A percentile compares a stretch with the other conserved stretches of the same genome.
These are phyloP conservation scores for Starmerella etchellsii DNA, from an alignment of 805 yeast species.

Conservation along the genomic window DNA sequence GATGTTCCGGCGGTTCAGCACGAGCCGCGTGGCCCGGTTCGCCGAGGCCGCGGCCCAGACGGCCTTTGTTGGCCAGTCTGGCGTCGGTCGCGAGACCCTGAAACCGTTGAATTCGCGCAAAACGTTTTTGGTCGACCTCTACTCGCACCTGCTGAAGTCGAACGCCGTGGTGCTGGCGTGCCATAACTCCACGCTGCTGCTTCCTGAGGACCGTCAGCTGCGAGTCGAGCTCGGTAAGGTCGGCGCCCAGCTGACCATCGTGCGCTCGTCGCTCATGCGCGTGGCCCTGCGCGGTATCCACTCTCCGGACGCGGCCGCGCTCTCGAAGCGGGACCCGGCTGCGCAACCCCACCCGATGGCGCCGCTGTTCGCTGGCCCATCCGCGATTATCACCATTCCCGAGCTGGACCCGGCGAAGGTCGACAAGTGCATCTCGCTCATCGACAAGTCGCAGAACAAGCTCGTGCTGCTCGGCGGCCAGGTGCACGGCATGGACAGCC, in stretches of 20 bases:
- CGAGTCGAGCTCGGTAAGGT: conserved; percentile 47
- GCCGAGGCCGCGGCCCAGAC: background rate
- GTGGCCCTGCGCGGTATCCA: conserved; percentile 62
- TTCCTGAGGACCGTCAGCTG: conserved; percentile 51
- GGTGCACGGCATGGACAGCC: conserved; percentile 37
- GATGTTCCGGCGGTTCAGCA: conserved; percentile 1
- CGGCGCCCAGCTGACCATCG: conserved; percentile 59
- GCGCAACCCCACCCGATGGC: conserved; percentile 49
- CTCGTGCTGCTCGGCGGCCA: conserved; percentile 77
- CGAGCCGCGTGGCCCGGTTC: background rate
- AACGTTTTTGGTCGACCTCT: conserved; percentile 71
- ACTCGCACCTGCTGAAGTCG: conserved; percentile 53
- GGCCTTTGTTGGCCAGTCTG: background rate
- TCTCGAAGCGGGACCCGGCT: conserved; percentile 20
- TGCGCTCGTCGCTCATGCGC: conserved; percentile 57
- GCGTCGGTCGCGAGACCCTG: conserved; percentile 29
- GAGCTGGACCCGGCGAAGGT: conserved; percentile 61
- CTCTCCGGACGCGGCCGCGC: conserved; percentile 64
- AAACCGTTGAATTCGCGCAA: conserved; percentile 53
- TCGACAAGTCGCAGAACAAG: conserved; percentile 56
- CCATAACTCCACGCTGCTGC: conserved; percentile 72
- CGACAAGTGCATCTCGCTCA: conserved; percentile 43
- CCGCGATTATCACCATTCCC: conserved; percentile 61
- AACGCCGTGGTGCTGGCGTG: conserved; percentile 62
- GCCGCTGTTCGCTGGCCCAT: conserved; percentile 68